Conservation (phyloP, 2,329 filamentous ascomycete species). For the Colletotrichum brevisporum region DNA sequence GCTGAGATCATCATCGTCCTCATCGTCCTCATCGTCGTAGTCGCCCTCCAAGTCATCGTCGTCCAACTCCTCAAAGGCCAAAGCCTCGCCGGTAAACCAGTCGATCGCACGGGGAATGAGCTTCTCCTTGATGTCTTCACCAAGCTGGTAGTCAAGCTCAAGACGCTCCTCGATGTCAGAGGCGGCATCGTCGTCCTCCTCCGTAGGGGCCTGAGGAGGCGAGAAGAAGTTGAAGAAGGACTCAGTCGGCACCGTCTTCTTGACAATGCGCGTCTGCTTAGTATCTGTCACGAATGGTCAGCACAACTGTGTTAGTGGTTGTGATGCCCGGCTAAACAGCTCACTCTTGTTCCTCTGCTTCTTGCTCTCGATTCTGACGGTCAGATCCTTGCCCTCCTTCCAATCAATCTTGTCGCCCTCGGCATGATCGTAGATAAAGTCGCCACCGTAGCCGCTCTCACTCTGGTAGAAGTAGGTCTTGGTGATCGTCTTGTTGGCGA, state of each 20-base stretch:
- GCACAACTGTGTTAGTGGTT: not conserved
- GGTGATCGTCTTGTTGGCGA: slow-evolving; percentile 95
- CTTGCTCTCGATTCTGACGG: slow-evolving; percentile 96
- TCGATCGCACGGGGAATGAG: slow-evolving; percentile 98
- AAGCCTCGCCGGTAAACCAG: slow-evolving; percentile 98
- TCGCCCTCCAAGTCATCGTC: slow-evolving; percentile 85
- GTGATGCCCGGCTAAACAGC: slow-evolving; percentile 42
- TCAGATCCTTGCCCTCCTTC: slow-evolving; percentile 94
- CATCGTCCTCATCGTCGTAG: slow-evolving; percentile 90
- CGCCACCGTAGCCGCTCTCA: slow-evolving; percentile 97
- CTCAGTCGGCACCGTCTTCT: slow-evolving; percentile 98
- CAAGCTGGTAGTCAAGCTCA: slow-evolving; percentile 98
- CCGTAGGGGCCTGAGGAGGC: slow-evolving; percentile 87
- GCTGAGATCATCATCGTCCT: slow-evolving; percentile 89
- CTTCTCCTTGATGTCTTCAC: slow-evolving; percentile 99
- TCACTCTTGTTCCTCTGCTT: slow-evolving; percentile 99
- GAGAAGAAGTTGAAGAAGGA: slow-evolving; percentile 99
- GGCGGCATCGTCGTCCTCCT: slow-evolving; percentile 80
- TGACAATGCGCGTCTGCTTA: slow-evolving; percentile 98
- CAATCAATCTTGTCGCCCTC: slow-evolving; percentile 98
- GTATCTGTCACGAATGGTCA: slow-evolving; percentile 76
- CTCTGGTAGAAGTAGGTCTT: slow-evolving; percentile 99
- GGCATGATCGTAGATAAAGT: slow-evolving; percentile 99
- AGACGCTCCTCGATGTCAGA: slow-evolving; percentile 97
- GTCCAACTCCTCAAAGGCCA: slow-evolving; percentile 94